Evolutionary conservation across 345 rosid genomes (phyloP).

Genomic region (Acer campestre): DNA sequence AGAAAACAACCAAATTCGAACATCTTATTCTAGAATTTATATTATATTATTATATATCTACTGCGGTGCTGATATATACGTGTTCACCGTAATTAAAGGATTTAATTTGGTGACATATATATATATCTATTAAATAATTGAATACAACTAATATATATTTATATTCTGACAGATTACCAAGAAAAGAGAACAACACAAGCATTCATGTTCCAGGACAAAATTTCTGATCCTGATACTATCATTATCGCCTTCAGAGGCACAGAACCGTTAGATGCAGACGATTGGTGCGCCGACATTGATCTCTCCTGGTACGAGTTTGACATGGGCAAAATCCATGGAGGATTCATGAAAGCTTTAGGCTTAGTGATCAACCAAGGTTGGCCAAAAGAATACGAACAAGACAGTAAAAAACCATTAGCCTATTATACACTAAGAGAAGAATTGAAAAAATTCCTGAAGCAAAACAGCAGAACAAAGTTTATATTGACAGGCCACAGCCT

Average conservation of each 20-base stretch:
- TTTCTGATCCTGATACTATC: conserved; percentile 23
- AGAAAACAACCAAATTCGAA: neutral
- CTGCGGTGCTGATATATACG: no score
- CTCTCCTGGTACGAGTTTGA: conserved; percentile 46
- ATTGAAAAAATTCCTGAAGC: conserved; percentile 30
- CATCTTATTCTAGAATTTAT: neutral
- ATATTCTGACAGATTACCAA: conserved; percentile 32
- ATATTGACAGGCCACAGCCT: conserved; percentile 70
- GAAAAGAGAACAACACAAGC: conserved; percentile 30
- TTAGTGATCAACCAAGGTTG: conserved; percentile 44
- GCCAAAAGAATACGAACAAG: conserved; percentile 36
- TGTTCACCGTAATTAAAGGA: no score
- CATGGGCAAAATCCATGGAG: conserved; percentile 54
- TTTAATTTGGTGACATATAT: no score
- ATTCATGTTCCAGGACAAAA: conserved; percentile 33
- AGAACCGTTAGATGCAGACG: conserved; percentile 43
- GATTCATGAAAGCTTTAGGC: conserved; percentile 71
- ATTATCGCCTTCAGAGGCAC: conserved; percentile 58
- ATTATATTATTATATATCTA: no score
- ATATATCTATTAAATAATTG: no score
- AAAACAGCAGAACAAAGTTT: conserved; percentile 41
- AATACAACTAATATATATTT: no score
- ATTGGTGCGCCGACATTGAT: conserved; percentile 50
- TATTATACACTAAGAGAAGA: conserved; percentile 51
- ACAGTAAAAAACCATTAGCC: conserved; percentile 36